Evolutionary conservation across 1,284 basidiomycete genomes (phyloP).

Genomic region (Sanghuangporus sanghuang): DNA sequence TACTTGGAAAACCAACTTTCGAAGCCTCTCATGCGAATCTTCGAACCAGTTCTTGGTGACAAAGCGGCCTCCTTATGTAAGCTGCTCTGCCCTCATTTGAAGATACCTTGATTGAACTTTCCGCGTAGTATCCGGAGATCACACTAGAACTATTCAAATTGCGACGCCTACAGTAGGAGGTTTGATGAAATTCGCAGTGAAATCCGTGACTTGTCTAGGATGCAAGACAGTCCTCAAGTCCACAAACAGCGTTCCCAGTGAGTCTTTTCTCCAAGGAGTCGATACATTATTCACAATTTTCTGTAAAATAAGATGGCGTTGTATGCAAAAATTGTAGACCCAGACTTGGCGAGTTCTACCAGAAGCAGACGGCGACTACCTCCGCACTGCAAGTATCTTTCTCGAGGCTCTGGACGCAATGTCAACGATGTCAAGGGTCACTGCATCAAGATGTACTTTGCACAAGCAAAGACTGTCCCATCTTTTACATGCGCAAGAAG

Average conservation of each 20-base stretch:
- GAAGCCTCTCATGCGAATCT: conserved; percentile 93
- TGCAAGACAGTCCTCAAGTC: conserved; percentile 83
- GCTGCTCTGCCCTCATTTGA: conserved; percentile 24
- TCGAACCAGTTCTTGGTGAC: conserved; percentile 94
- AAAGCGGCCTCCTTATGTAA: conserved; percentile 78
- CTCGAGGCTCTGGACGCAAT: conserved; percentile 93
- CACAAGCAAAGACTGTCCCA: conserved; percentile 95
- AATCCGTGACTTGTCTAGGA: conserved; percentile 87
- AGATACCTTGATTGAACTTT: conserved; percentile 8
- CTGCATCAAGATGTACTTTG: conserved; percentile 97
- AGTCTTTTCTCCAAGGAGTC: conserved; percentile 20
- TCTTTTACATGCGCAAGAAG: conserved; percentile 97
- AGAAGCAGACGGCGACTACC: conserved; percentile 74
- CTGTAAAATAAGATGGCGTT: conserved; percentile 65
- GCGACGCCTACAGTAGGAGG: conserved; percentile 93
- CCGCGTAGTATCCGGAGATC: conserved; percentile 80
- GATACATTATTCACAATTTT: neutral
- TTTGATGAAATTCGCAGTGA: conserved; percentile 95
- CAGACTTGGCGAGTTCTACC: conserved; percentile 81
- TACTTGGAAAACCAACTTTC: conserved; percentile 96
- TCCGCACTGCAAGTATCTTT: conserved; percentile 86
- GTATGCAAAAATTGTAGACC: conserved; percentile 91
- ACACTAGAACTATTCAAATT: conserved; percentile 89
- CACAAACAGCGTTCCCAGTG: conserved; percentile 69
- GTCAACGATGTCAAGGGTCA: conserved; percentile 94